These are phyloP conservation scores for Aspergillus phoenicis DNA, from an alignment of 2,329 filamentous ascomycete genomes.

Conservation along the genomic window DNA sequence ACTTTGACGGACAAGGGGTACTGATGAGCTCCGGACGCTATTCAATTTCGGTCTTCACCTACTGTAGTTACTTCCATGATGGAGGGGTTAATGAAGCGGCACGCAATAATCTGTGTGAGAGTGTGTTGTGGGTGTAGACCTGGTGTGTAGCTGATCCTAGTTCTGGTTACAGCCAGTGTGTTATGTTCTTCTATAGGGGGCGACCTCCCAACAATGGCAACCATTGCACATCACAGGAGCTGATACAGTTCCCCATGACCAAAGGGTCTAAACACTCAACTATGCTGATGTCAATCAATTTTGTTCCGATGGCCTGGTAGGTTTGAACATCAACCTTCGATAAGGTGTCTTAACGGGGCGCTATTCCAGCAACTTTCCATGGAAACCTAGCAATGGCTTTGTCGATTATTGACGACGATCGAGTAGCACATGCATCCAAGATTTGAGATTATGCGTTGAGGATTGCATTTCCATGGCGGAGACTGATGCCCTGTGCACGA, in stretches of 20 bases:
- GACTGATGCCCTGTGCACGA: constrained; percentile 1
- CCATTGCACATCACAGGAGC: background rate
- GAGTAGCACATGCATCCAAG: constrained; percentile 3
- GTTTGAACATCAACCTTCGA: background rate
- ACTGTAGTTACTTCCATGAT: background rate
- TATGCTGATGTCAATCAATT: background rate
- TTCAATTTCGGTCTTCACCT: background rate
- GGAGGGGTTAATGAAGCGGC: background rate
- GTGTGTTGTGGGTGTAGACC: background rate
- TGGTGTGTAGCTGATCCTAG: background rate
- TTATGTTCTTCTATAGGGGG: background rate
- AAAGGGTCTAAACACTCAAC: background rate
- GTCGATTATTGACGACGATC: constrained; percentile 18
- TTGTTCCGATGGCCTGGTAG: background rate
- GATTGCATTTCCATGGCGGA: constrained; percentile 1
- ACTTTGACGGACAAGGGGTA: background rate
- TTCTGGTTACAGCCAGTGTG: background rate
- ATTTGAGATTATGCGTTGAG: constrained; percentile 1
- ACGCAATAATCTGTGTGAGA: background rate
- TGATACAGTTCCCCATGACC: background rate
- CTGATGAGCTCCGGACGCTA: background rate
- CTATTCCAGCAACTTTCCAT: constrained; percentile 3
- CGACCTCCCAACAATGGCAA: background rate
- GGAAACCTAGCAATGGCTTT: constrained; percentile 9
- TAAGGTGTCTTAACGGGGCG: background rate